phyloP scores from a whole-genome alignment of 2,329 filamentous ascomycete genomes.

The Claviceps sorghi region DNA sequence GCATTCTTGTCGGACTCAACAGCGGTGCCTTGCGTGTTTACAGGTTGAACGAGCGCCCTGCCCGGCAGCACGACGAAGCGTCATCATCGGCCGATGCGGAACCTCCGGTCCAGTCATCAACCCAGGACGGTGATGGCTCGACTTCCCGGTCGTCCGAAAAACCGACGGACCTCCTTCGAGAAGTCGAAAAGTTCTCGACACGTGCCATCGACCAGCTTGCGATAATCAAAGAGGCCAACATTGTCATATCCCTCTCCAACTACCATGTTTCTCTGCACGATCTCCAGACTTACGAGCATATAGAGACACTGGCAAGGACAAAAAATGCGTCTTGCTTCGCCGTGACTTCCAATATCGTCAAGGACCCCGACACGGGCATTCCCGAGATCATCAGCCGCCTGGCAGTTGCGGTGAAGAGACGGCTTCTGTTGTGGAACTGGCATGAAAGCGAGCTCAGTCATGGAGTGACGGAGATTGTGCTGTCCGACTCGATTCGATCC shows the following conservation, averaged over 20 bases:
- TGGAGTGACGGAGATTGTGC: constrained; percentile 59
- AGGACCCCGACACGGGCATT: constrained; percentile 73
- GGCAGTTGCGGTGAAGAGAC: constrained; percentile 84
- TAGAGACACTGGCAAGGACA: constrained; percentile 66
- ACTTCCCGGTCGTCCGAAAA: constrained; percentile 24
- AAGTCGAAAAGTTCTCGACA: constrained; percentile 86
- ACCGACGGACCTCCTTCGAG: constrained; percentile 72
- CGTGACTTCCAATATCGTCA: constrained; percentile 88
- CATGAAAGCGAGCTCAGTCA: constrained; percentile 76
- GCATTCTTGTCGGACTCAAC: constrained; percentile 81
- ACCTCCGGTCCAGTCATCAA: constrained; percentile 15
- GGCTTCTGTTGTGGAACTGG: constrained; percentile 86
- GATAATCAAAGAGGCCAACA: constrained; percentile 87
- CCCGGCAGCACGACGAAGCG: constrained; percentile 20
- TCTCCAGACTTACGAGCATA: constrained; percentile 65
- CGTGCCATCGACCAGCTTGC: constrained; percentile 86
- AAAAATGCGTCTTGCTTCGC: constrained; percentile 84
- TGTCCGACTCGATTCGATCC: constrained; percentile 73
- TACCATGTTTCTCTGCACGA: constrained; percentile 83
- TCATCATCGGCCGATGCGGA: constrained; percentile 11
- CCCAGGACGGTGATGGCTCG: constrained; percentile 15
- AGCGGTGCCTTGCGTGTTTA: constrained; percentile 82
- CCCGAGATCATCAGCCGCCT: constrained; percentile 85
- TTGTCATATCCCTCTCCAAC: constrained; percentile 81
- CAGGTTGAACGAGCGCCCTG: constrained; percentile 58